A percentile compares a stretch with the other conserved stretches of the same genome.
Evolutionary conservation across 768 basidiomycete genomes (phyloP).

Genomic region (Podaxis mareebaensis): DNA sequence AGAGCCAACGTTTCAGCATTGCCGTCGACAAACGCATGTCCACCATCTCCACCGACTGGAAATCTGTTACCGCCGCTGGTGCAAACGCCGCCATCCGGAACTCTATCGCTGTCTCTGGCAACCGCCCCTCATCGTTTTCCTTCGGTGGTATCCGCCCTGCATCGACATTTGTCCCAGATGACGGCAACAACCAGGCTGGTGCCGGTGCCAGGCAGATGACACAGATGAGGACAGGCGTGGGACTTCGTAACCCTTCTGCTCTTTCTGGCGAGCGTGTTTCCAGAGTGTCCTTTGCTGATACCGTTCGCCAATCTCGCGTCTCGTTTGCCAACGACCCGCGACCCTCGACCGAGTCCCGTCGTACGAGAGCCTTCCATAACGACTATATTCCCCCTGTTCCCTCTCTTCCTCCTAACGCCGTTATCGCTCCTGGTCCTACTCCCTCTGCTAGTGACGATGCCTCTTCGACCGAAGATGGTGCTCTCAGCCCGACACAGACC

Average conservation of each 20-base stretch:
- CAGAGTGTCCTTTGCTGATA: constrained; percentile 71
- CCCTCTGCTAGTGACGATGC: constrained; percentile 18
- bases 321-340: constrained; percentile 43
- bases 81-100: constrained; percentile 74
- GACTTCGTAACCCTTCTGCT: constrained; percentile 50
- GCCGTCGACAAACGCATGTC: constrained; percentile 83
- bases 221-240: constrained; percentile 50
- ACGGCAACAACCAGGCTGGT: constrained; percentile 41
- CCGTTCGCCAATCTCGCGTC: constrained; percentile 40
- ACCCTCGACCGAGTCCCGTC: constrained; percentile 38
- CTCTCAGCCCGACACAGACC: constrained; percentile 39
- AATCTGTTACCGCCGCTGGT: constrained; percentile 65
- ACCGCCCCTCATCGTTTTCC: constrained; percentile 50
- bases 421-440: background rate
- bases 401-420: constrained; percentile 27
- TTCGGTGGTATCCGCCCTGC: constrained; percentile 57
- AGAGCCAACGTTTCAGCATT: constrained; percentile 62
- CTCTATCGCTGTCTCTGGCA: constrained; percentile 51
- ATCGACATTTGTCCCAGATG: constrained; percentile 45
- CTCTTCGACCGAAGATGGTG: constrained; percentile 18
- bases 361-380: constrained; percentile 41
- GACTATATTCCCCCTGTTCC: constrained; percentile 45
- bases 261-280: constrained; percentile 41
- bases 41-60: constrained; percentile 79
- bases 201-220: constrained; percentile 41